Conservation (phyloP, 2,329 filamentous ascomycete genomes). For the Colletotrichum simmondsii region DNA sequence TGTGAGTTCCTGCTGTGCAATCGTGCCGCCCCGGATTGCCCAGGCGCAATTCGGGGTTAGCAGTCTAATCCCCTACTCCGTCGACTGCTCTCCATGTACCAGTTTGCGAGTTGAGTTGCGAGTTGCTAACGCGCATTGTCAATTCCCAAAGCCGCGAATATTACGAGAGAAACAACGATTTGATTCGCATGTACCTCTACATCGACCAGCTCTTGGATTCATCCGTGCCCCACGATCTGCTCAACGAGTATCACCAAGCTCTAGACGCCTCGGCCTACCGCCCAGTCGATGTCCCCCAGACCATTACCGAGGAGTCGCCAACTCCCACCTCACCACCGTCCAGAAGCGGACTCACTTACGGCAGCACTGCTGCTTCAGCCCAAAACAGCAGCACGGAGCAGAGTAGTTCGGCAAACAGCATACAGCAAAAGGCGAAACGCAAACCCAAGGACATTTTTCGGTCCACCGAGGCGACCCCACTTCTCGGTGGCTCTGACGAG, state of each 20-base stretch:
- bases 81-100: background rate
- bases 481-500: conserved; percentile 62
- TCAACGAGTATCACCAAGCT: conserved; percentile 84
- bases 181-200: conserved; percentile 92
- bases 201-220: conserved; percentile 93
- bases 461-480: conserved; percentile 74
- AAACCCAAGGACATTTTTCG: conserved; percentile 91
- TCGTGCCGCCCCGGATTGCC: background rate
- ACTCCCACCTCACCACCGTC: conserved; percentile 42
- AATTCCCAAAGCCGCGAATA: conserved; percentile 72
- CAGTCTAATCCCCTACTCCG: background rate
- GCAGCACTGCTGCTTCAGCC: conserved; percentile 26
- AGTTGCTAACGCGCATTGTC: conserved; percentile 12
- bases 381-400: conserved; percentile 34
- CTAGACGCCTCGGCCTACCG: conserved; percentile 65
- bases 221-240: conserved; percentile 88
- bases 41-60: background rate
- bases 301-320: conserved; percentile 77
- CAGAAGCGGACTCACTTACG: conserved; percentile 35
- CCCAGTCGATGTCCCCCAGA: conserved; percentile 72
- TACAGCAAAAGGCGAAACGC: conserved; percentile 71
- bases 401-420: conserved; percentile 34
- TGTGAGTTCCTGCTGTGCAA: conserved; percentile 56
- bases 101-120: conserved; percentile 1
- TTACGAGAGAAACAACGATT: conserved; percentile 88